These are phyloP conservation scores for Isabelozyma heimii DNA, from an alignment of 805 yeast genomes.

Conservation along the genomic window DNA sequence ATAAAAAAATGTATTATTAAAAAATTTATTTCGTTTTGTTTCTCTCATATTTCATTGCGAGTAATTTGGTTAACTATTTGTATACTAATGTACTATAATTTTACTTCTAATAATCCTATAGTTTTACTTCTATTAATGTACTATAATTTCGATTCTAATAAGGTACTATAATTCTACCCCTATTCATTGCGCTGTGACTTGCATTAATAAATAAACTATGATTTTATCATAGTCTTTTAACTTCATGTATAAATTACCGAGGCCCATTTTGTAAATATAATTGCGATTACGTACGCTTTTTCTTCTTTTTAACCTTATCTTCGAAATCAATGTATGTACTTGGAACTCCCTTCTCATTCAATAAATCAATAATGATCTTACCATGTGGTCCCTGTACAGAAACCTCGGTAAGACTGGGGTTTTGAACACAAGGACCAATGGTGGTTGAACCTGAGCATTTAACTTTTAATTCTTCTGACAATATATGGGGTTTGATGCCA, in stretches of 20 bases:
- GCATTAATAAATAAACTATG: no score
- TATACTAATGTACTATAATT: slow-evolving; percentile 4
- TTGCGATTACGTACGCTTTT: slow-evolving; percentile 10
- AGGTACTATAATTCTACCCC: no score
- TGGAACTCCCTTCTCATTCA: slow-evolving; percentile 63
- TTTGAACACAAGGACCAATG: slow-evolving; percentile 55
- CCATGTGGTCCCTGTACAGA: slow-evolving; percentile 91
- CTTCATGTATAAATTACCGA: neutral
- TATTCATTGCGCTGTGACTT: no score
- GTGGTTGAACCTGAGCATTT: slow-evolving; percentile 91
- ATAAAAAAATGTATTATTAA: no score
- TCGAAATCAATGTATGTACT: slow-evolving; percentile 61
- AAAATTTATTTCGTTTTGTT: neutral
- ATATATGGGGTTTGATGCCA: slow-evolving; percentile 57
- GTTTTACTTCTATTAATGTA: neutral
- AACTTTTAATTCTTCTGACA: slow-evolving; percentile 68
- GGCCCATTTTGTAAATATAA: neutral
- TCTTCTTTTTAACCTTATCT: slow-evolving; percentile 58
- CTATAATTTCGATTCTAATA: neutral
- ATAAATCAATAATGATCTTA: slow-evolving; percentile 52
- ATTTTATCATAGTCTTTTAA: neutral
- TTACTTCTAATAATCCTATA: neutral
- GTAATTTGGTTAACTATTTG: neutral
- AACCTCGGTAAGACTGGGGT: slow-evolving; percentile 62
- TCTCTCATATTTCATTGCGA: neutral